Conservation (phyloP, 495 filamentous ascomycete species). For the Mycothermus thermophilus region DNA sequence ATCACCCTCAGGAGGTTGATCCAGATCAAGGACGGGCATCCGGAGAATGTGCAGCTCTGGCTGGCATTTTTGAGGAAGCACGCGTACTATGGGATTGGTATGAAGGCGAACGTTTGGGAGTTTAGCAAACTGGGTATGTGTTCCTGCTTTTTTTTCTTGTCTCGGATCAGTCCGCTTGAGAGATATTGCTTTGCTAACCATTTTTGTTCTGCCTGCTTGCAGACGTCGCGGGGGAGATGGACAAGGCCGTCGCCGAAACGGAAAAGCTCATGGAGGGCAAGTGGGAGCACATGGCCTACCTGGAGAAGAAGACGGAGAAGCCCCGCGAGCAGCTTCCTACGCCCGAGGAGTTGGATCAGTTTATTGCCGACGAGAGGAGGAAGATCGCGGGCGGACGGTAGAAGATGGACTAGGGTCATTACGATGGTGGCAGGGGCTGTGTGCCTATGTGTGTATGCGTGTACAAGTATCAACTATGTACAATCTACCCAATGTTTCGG, state of each 20-base stretch:
- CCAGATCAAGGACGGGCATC: constrained; percentile 85
- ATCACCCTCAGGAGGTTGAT: constrained; percentile 76
- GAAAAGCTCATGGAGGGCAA: constrained; percentile 46
- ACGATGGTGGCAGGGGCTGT: too few species aligned
- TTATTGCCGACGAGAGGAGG: constrained; percentile 38
- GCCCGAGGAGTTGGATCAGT: constrained; percentile 40
- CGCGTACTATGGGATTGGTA: constrained; percentile 84
- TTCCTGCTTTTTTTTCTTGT: background rate
- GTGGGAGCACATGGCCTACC: constrained; percentile 48
- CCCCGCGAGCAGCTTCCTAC: constrained; percentile 36
- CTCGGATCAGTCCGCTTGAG: too few species aligned
- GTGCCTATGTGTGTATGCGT: too few species aligned
- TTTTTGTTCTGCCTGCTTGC: background rate
- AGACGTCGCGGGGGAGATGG: constrained; percentile 58
- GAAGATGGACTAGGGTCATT: too few species aligned
- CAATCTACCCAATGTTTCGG: too few species aligned
- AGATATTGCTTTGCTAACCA: too few species aligned
- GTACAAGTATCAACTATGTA: constrained; percentile 5
- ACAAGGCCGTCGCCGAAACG: constrained; percentile 42
- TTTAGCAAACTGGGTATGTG: constrained; percentile 54
- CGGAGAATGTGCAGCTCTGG: constrained; percentile 80
- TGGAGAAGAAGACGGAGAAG: constrained; percentile 43
- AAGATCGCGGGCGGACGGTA: constrained; percentile 18
- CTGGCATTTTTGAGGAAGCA: constrained; percentile 81
- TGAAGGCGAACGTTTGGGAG: constrained; percentile 97